Conservation (phyloP, 371 early-diverging fungal genomes). For the Syncephalis fuscata region DNA sequence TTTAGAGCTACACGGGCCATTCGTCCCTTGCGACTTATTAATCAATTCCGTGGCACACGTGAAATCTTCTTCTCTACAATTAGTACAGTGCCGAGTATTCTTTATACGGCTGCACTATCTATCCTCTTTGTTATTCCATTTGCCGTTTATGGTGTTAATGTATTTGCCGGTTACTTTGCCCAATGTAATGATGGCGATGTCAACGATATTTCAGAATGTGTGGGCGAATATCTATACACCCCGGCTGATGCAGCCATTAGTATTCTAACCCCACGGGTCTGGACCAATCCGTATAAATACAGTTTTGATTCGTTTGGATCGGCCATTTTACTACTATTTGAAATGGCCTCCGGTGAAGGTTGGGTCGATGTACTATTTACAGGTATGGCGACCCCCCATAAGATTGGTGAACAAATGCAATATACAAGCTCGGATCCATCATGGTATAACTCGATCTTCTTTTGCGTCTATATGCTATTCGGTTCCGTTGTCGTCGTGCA, state of each 20-base stretch:
- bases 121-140: slow-evolving; percentile 42
- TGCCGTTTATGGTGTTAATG: slow-evolving; percentile 43
- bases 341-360: slow-evolving; percentile 50
- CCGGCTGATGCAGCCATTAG: slow-evolving; percentile 14
- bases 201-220: slow-evolving; percentile 12
- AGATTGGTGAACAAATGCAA: background rate
- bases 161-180: slow-evolving; percentile 37
- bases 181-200: slow-evolving; percentile 29
- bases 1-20: slow-evolving; percentile 45
- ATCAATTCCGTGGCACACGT: slow-evolving; percentile 35
- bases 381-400: slow-evolving; percentile 23
- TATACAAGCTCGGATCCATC: slow-evolving; percentile 25
- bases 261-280: slow-evolving; percentile 31
- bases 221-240: slow-evolving; percentile 13
- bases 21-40: slow-evolving; percentile 40
- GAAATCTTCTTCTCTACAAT: slow-evolving; percentile 31
- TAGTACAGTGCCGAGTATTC: slow-evolving; percentile 32
- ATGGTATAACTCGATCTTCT: slow-evolving; percentile 37
- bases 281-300: slow-evolving; percentile 43
- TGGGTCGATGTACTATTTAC: slow-evolving; percentile 46
- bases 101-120: slow-evolving; percentile 35
- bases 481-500: slow-evolving; percentile 44
- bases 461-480: slow-evolving; percentile 41
- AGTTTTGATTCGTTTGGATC: slow-evolving; percentile 47
- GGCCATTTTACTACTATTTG: slow-evolving; percentile 37